phyloP scores from a whole-genome alignment of 2,329 filamentous ascomycete species.

The Hirsutella rhossiliensis region DNA sequence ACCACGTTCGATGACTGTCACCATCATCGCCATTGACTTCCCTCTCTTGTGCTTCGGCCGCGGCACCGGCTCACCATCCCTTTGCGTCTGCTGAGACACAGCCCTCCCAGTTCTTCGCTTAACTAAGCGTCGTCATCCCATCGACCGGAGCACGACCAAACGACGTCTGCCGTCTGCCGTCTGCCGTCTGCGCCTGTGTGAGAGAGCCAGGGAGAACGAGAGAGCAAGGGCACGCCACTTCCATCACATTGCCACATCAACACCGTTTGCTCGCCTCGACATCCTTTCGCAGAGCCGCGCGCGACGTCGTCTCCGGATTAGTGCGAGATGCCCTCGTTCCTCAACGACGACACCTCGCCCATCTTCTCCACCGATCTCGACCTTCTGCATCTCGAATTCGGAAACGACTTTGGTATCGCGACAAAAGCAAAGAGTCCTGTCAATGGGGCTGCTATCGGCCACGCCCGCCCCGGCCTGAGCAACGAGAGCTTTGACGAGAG shows the following conservation, averaged over 20 bases:
- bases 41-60: background rate
- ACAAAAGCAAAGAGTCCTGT: conserved; percentile 18
- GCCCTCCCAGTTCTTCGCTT: background rate
- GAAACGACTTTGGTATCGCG: conserved; percentile 23
- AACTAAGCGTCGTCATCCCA: background rate
- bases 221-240: no score
- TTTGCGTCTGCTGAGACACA: background rate
- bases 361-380: conserved; percentile 29
- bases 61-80: background rate
- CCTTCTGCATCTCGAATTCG: conserved; percentile 30
- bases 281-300: background rate
- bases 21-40: background rate
- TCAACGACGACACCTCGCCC: conserved; percentile 32
- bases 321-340: conserved; percentile 41
- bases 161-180: no score
- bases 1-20: conserved; percentile 1
- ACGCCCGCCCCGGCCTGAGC: conserved; percentile 32
- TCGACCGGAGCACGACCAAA: background rate
- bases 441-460: conserved; percentile 23
- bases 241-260: background rate
- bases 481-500: conserved; percentile 43
- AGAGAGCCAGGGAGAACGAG: no score
- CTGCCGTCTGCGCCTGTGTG: no score
- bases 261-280: background rate
- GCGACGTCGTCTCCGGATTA: background rate